Evolutionary conservation across 2,329 filamentous ascomycete genomes (phyloP), one percentile per base, ranked within the genome.

Genomic region (Monilinia fructigena): DNA sequence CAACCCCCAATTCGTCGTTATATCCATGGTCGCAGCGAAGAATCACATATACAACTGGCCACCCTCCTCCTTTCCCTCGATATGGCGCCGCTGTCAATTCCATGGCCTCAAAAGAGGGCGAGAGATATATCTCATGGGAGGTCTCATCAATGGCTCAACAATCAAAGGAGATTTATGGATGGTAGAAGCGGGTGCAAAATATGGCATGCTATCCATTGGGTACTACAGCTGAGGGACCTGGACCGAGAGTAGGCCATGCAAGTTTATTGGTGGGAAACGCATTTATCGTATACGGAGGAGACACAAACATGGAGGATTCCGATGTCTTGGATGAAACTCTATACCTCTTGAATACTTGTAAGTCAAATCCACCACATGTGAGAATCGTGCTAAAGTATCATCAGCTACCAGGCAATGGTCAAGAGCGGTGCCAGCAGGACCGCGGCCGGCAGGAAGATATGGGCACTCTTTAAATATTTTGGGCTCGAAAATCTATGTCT

Each of bases 101-200:
- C 0, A 84, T 90, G 20, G 91, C 93, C 31, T 97, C 93, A 50
- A 98, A 98, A 79, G 95, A 99, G 78, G 96, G 96, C 68, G 92
- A 96, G 92, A 96, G 73, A 91, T 99, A 66, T 99, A 98, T 75
- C 85, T 99, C 75, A 98, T 99, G 93, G 95, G 95, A 70, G 95
- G 95, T 61, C 80, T 99, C 68, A 94, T 99, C 74, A 94, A 96
- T 75, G 94, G 94, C 72, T 91, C 93, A 48, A 97, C 92, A 2
- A 95, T 98, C 55, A 97, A 97, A 77, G 95, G 95, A 58, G 95
- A 99, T 79, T 79, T 99, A 56, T 99, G 96, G 96, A 90, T 98
- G 88, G 90, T 98, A 56, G 95, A 99, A 78, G 92, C 93, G 68
- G 93, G 89, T 20, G 89, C 89, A 11, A 11, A 93, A 86, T 76